Base-by-base conservation (phyloP, 805 yeast genomes). In the Metschnikowia gruessii region DNA sequence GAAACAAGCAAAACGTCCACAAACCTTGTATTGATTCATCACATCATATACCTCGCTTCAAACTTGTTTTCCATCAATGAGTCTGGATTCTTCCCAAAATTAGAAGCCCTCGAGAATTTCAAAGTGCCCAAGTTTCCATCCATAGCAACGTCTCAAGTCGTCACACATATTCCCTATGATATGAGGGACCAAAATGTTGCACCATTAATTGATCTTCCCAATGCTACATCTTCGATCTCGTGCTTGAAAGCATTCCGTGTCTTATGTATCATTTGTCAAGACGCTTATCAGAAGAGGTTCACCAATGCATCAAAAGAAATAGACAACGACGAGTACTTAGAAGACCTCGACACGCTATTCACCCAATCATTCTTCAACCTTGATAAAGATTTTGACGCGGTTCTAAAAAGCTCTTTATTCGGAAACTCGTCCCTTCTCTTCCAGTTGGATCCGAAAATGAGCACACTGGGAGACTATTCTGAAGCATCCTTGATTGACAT, bases 81-180 rank as follows among this genome's bases (percentile, higher is more conserved):
- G 17, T 46, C 51, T 10, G 59, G 63, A 0, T 70, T 68, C 49
- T 56, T 52, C 39, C 50, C 60, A 9, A 59, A 62, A 37, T 48
- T 72, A 30, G 62, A 56, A 16, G 44, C 59, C 3, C 53, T 72
- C 30, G 59, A 68, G 19, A 54, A 60, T 19, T 71, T 57, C 56
- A 61, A 59, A 39, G 40, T 59, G 11, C 56, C 63, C 45, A 66
- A 61, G 42, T 40, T 57, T 0, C 18, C 64, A 2, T 55, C 61
- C 6, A 55, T 70, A 11, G 54, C 54, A 24, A 59, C 70, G 3
- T 60, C 73, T 2, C 55, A 63, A 18, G 50, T 56, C 1, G 62
- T 64, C 1, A 57, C 64, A 2, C 69, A 76, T 63, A 62, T 78
- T 57, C 69, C 81, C 41, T 67, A 74, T 65, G 61, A 69, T 58